Evolutionary conservation across 2,329 filamentous ascomycete genomes (phyloP).

Genomic region (Penicillium sp.): DNA sequence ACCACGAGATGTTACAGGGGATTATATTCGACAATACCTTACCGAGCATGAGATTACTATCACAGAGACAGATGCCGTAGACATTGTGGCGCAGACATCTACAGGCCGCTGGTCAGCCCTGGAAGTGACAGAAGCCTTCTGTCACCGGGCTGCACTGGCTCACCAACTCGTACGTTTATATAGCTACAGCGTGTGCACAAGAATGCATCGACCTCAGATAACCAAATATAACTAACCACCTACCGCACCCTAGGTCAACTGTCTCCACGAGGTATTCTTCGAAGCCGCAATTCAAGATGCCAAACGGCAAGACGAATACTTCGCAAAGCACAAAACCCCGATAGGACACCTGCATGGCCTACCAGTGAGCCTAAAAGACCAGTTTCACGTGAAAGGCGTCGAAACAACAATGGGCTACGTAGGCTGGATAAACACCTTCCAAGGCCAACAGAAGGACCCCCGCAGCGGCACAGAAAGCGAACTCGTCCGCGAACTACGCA

Average conservation of each 20-base stretch:
- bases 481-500: constrained; percentile 55
- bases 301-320: constrained; percentile 49
- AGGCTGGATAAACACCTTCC: constrained; percentile 62
- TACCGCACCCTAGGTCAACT: constrained; percentile 38
- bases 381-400: constrained; percentile 49
- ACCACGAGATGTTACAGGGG: constrained; percentile 56
- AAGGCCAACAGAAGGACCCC: constrained; percentile 54
- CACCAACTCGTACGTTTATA: constrained; percentile 53
- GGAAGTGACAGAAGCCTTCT: constrained; percentile 56
- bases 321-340: constrained; percentile 41
- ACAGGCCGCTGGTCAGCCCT: constrained; percentile 56
- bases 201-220: not conserved
- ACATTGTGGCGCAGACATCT: constrained; percentile 54
- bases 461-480: constrained; percentile 54
- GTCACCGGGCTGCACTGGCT: constrained; percentile 55
- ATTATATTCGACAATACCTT: constrained; percentile 57
- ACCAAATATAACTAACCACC: not conserved
- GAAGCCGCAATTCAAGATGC: constrained; percentile 52
- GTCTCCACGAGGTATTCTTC: constrained; percentile 56
- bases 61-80: constrained; percentile 58
- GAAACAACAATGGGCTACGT: constrained; percentile 63
- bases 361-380: constrained; percentile 55
- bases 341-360: constrained; percentile 62
- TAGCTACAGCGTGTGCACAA: not conserved
- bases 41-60: constrained; percentile 55